Conservation (phyloP, 2,329 filamentous ascomycete species). For the Zymoseptoria pseudotritici region DNA sequence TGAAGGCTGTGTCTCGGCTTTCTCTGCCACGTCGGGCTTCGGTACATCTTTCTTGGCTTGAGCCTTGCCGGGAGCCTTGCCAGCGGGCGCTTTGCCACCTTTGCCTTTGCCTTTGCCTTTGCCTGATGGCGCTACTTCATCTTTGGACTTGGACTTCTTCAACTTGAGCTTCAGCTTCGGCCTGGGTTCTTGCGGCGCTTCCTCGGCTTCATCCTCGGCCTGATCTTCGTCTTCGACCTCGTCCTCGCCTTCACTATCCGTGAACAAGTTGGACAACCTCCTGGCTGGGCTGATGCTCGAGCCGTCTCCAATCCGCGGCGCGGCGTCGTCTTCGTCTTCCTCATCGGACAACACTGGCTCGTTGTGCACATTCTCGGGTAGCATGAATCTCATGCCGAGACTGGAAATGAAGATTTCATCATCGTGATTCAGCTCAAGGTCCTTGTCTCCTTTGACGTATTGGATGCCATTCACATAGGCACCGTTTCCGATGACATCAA, state of each 20-base stretch:
- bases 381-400: constrained; percentile 59
- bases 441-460: constrained; percentile 40
- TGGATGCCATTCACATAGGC: constrained; percentile 56
- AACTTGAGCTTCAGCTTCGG: constrained; percentile 19
- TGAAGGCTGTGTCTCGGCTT: not conserved
- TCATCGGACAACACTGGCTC: constrained; percentile 29
- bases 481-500: constrained; percentile 59
- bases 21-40: not conserved
- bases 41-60: not conserved
- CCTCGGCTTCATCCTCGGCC: constrained; percentile 5
- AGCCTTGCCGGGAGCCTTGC: constrained; percentile 3
- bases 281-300: constrained; percentile 12
- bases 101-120: constrained; percentile 11
- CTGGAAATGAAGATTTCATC: constrained; percentile 65
- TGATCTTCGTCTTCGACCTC: constrained; percentile 50
- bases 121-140: constrained; percentile 5
- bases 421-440: constrained; percentile 54
- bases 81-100: constrained; percentile 5
- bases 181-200: constrained; percentile 7
- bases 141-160: constrained; percentile 13
- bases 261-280: constrained; percentile 44
- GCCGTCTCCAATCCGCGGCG: constrained; percentile 6
- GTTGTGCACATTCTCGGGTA: constrained; percentile 50
- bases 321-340: constrained; percentile 44
- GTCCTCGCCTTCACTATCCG: constrained; percentile 31